These are phyloP conservation scores for Petrea volubilis DNA, from an alignment of 257 asterid genomes.

Conservation along the genomic window DNA sequence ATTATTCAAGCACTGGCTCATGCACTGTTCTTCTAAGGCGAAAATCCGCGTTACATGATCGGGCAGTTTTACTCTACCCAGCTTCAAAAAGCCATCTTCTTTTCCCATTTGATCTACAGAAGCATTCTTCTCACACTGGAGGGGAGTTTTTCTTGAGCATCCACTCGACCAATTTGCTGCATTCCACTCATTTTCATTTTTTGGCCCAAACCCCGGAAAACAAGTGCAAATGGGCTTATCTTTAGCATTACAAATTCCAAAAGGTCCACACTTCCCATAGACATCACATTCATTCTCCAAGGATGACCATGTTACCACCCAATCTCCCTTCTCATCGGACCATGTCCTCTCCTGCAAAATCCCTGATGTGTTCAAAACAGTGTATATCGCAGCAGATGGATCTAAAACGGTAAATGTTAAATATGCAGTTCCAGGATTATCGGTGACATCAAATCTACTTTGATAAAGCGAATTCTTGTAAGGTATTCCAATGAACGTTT, in stretches of 20 bases:
- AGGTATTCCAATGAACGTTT: slow-evolving; percentile 34
- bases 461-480: too few species aligned
- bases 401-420: too few species aligned
- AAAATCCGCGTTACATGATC: too few species aligned
- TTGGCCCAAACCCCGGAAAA: slow-evolving; percentile 47
- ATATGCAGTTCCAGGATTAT: too few species aligned
- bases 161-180: slow-evolving; percentile 61
- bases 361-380: slow-evolving; percentile 24
- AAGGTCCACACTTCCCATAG: too few species aligned
- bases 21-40: slow-evolving; percentile 24
- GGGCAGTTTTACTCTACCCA: slow-evolving; percentile 40
- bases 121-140: too few species aligned
- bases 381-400: too few species aligned
- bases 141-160: slow-evolving; percentile 40
- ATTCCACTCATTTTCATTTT: slow-evolving; percentile 39
- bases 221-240: too few species aligned
- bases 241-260: too few species aligned
- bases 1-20: slow-evolving; percentile 26
- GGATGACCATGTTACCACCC: too few species aligned
- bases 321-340: slow-evolving; percentile 18
- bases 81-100: slow-evolving; percentile 39
- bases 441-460: too few species aligned
- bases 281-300: too few species aligned
- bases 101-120: not conserved
- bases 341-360: slow-evolving; percentile 15